Conservation (phyloP, 768 basidiomycete species). For the Pleurotus sapidus region DNA sequence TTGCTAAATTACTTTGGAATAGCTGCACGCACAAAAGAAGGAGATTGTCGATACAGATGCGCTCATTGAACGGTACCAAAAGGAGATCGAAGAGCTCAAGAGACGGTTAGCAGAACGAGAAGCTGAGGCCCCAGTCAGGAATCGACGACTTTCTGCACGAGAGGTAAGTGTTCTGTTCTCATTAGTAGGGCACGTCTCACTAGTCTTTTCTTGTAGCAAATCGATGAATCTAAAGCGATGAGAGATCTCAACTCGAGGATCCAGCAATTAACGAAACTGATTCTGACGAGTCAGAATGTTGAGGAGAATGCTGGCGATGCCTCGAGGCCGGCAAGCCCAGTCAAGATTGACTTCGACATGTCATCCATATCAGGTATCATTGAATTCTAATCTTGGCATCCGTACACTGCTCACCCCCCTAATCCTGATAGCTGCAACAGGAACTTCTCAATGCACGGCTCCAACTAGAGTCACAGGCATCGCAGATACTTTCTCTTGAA, state of each 20-base stretch:
- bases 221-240: slow-evolving; percentile 84
- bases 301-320: slow-evolving; percentile 67
- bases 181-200: neutral
- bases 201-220: slow-evolving; percentile 47
- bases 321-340: slow-evolving; percentile 77
- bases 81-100: slow-evolving; percentile 91
- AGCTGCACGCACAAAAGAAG: slow-evolving; percentile 88
- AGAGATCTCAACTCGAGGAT: slow-evolving; percentile 78
- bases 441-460: slow-evolving; percentile 77
- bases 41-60: slow-evolving; percentile 93
- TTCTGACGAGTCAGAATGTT: slow-evolving; percentile 82
- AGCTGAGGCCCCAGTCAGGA: slow-evolving; percentile 51
- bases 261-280: slow-evolving; percentile 79
- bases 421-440: slow-evolving; percentile 67
- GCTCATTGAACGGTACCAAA: slow-evolving; percentile 89
- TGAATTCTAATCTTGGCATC: slow-evolving; percentile 8
- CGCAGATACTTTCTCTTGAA: slow-evolving; percentile 83
- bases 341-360: slow-evolving; percentile 89
- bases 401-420: neutral
- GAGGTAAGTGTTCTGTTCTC: slow-evolving; percentile 30
- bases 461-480: slow-evolving; percentile 77
- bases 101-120: slow-evolving; percentile 67
- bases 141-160: slow-evolving; percentile 48
- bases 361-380: slow-evolving; percentile 73
- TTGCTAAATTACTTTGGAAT: slow-evolving; percentile 1